These are phyloP conservation scores for Alternaria arbusti DNA, from an alignment of 2,329 filamentous ascomycete genomes.

Conservation along the genomic window DNA sequence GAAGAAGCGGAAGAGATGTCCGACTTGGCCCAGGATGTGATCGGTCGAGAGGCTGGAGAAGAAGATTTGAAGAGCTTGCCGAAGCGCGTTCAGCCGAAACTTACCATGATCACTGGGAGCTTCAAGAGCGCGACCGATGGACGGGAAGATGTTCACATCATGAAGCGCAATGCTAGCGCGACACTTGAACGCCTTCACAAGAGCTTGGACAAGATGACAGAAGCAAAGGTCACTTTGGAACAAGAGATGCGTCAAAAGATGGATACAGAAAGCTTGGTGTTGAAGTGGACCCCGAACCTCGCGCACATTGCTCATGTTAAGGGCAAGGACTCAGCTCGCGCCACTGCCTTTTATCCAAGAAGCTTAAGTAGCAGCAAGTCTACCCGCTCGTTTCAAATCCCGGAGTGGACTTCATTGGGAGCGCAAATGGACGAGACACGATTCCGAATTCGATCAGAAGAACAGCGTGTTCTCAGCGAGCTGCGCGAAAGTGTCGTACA, in stretches of 20 bases:
- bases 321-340: constrained; percentile 68
- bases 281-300: constrained; percentile 85
- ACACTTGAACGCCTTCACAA: constrained; percentile 71
- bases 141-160: constrained; percentile 65
- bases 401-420: constrained; percentile 84
- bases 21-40: constrained; percentile 74
- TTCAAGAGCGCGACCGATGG: constrained; percentile 46
- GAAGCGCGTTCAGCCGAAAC: constrained; percentile 46
- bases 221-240: constrained; percentile 67
- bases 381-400: constrained; percentile 82
- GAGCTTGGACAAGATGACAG: constrained; percentile 65
- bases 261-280: constrained; percentile 61
- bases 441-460: constrained; percentile 80
- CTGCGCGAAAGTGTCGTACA: constrained; percentile 78
- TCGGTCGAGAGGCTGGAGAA: constrained; percentile 67
- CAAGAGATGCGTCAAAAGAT: constrained; percentile 68
- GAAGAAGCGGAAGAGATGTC: constrained; percentile 73
- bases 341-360: constrained; percentile 49
- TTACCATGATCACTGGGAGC: constrained; percentile 38
- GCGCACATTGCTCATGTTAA: constrained; percentile 92
- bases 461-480: constrained; percentile 77
- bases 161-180: constrained; percentile 69
- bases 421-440: constrained; percentile 78
- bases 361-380: constrained; percentile 80
- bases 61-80: constrained; percentile 57